A percentile compares a stretch with the other conserved stretches of the same genome.
Evolutionary conservation across 108 stramenopile genomes (phyloP).

Genomic region (Nannochloropsis salina): DNA sequence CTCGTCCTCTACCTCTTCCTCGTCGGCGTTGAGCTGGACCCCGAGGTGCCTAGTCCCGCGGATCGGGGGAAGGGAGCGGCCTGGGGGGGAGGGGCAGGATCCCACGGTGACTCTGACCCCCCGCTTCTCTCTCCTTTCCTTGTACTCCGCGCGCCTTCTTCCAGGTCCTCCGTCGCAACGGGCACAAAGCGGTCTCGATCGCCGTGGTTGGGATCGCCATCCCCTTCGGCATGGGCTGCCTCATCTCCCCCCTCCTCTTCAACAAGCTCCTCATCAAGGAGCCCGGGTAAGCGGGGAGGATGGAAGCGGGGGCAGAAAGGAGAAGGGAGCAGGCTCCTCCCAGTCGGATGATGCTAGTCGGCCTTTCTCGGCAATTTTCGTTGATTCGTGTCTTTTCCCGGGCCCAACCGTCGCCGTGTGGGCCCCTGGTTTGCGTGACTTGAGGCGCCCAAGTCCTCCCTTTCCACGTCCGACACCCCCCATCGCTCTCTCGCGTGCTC

Average conservation of each 20-base stretch:
- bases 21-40: slow-evolving; percentile 38
- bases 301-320: neutral
- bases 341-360: too few species aligned
- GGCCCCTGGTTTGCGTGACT: too few species aligned
- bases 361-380: too few species aligned
- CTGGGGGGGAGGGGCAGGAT: neutral
- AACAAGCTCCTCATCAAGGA: slow-evolving; percentile 21
- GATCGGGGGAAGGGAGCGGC: neutral
- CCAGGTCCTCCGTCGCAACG: slow-evolving; percentile 9
- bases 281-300: slow-evolving; percentile 5
- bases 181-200: slow-evolving; percentile 25
- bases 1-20: slow-evolving; percentile 32
- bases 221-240: slow-evolving; percentile 28
- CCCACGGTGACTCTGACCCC: neutral
- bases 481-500: too few species aligned
- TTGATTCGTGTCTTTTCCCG: too few species aligned
- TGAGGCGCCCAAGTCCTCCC: neutral
- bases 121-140: neutral
- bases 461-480: too few species aligned
- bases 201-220: slow-evolving; percentile 32
- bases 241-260: slow-evolving; percentile 26
- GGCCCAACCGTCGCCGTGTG: too few species aligned
- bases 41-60: neutral
- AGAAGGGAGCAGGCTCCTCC: neutral
- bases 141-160: neutral